Evolutionary conservation across 2,329 filamentous ascomycete species (phyloP).

Genomic region (Metarhizium brunneum): DNA sequence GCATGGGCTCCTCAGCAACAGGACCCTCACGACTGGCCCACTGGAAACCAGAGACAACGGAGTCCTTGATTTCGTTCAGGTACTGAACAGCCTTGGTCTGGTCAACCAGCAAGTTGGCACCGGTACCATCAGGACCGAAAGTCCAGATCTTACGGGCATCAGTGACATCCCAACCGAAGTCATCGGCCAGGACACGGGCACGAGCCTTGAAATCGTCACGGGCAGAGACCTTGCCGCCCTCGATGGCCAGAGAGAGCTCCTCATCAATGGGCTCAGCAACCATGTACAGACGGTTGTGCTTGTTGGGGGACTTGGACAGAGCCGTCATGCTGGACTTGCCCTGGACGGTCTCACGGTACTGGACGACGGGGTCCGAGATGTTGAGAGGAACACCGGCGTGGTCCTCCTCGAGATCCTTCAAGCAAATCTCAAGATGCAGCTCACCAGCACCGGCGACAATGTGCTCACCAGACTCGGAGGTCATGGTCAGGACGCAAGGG

Average conservation of each 20-base stretch:
- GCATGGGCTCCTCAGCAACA: constrained; percentile 96
- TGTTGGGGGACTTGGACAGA: constrained; percentile 99
- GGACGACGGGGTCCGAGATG: constrained; percentile 95
- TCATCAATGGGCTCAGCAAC: constrained; percentile 82
- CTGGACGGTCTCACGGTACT: constrained; percentile 94
- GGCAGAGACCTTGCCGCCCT: constrained; percentile 81
- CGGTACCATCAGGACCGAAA: constrained; percentile 95
- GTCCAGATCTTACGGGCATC: constrained; percentile 99
- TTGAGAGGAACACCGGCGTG: constrained; percentile 97
- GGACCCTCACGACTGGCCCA: constrained; percentile 98
- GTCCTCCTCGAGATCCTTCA: constrained; percentile 99
- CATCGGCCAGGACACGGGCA: constrained; percentile 91
- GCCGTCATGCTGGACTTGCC: constrained; percentile 86
- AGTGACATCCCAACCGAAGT: constrained; percentile 98
- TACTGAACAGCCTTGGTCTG: constrained; percentile 99
- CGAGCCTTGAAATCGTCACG: constrained; percentile 99
- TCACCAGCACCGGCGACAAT: constrained; percentile 98
- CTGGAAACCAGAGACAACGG: constrained; percentile 98
- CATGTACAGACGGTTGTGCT: constrained; percentile 99
- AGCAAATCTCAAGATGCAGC: constrained; percentile 98
- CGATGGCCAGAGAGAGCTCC: constrained; percentile 85
- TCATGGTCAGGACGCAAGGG: constrained; percentile 89
- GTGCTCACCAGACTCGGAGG: constrained; percentile 93
- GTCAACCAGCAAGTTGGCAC: constrained; percentile 97
- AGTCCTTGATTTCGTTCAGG: constrained; percentile 99